These are phyloP conservation scores for Avena insularis DNA, from an alignment of 176 grass and related monocot species.

Conservation along the genomic window DNA sequence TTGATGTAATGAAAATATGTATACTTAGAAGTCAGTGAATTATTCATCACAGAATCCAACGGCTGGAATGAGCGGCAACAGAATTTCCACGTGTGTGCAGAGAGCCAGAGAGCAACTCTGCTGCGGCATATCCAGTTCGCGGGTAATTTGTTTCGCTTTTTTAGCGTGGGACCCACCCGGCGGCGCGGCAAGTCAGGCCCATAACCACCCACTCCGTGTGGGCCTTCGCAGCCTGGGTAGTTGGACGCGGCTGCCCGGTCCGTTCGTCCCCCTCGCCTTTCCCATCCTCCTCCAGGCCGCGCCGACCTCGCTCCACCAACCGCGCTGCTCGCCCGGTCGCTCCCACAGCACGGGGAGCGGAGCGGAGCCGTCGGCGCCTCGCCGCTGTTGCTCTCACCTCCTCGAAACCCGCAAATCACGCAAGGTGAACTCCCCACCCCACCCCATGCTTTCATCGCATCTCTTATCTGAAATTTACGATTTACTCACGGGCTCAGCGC, in stretches of 20 bases:
- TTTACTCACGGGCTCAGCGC: neutral
- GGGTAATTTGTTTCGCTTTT: neutral
- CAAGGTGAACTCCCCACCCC: neutral
- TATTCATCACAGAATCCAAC: no score
- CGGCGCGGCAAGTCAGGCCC: neutral
- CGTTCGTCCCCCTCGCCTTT: neutral
- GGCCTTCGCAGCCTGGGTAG: neutral
- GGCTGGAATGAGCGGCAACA: neutral
- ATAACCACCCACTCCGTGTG: slow-evolving; percentile 4
- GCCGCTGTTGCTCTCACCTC: neutral
- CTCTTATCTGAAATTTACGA: neutral
- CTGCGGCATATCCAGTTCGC: neutral
- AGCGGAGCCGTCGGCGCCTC: slow-evolving; percentile 12
- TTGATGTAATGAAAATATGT: no score
- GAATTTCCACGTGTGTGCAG: neutral
- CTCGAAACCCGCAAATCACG: neutral
- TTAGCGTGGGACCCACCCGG: neutral
- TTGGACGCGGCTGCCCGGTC: neutral
- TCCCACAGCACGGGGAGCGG: neutral
- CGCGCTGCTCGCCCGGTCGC: neutral
- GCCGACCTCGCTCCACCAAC: slow-evolving; percentile 19
- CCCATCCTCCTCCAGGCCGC: neutral
- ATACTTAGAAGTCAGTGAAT: no score
- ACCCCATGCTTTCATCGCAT: neutral
- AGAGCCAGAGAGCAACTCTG: neutral